Evolutionary conservation across 768 basidiomycete species (phyloP).

Genomic region (Leccinum arenicola): DNA sequence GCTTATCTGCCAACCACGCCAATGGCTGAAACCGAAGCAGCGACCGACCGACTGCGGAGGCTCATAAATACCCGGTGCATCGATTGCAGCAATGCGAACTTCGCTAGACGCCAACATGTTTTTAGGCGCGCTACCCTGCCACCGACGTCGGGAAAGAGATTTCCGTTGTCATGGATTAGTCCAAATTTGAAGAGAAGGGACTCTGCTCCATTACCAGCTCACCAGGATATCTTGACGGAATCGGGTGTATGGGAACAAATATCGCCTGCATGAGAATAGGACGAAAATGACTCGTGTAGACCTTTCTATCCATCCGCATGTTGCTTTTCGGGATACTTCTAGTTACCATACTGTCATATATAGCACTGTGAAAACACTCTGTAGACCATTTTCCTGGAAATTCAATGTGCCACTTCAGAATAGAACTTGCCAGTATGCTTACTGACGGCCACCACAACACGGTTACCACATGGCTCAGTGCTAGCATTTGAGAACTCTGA

Average conservation of each 20-base stretch:
- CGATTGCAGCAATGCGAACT: slow-evolving; percentile 19
- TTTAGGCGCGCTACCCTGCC: slow-evolving; percentile 9
- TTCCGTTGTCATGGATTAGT: slow-evolving; percentile 3
- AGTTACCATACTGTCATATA: no score
- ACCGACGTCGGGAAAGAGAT: slow-evolving; percentile 5
- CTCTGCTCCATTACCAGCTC: not conserved
- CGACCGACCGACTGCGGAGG: slow-evolving; percentile 5
- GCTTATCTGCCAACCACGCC: slow-evolving; percentile 16
- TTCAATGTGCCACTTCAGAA: no score
- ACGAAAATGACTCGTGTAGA: no score
- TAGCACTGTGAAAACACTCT: no score
- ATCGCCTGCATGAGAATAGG: not conserved
- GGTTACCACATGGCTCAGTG: no score
- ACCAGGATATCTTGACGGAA: slow-evolving; percentile 19
- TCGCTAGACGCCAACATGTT: slow-evolving; percentile 6
- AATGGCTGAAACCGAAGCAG: slow-evolving; percentile 1
- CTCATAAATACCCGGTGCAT: slow-evolving; percentile 24
- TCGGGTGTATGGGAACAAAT: slow-evolving; percentile 23
- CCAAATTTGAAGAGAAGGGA: not conserved
- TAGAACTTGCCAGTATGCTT: no score
- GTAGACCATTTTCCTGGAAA: no score
- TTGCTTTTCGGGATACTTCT: no score
- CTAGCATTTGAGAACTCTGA: no score
- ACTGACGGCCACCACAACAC: no score
- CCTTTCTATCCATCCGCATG: no score